A percentile compares a stretch with the other conserved stretches of the same genome.
phyloP scores from a whole-genome alignment of 805 yeast genomes.

The Yarrowia sp. region DNA sequence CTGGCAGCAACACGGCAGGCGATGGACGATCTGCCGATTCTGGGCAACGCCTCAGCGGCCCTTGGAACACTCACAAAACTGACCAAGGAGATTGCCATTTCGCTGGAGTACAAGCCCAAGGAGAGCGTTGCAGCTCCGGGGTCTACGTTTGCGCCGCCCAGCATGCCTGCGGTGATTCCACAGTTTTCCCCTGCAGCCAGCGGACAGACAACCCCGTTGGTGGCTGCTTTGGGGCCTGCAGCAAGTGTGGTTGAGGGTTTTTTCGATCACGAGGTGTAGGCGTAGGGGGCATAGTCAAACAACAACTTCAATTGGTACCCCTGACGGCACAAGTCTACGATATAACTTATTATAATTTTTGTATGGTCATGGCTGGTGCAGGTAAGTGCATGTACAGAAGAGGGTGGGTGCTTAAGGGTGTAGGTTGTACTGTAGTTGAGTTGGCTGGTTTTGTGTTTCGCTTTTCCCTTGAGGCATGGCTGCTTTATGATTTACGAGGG shows the following conservation, averaged over 20 bases:
- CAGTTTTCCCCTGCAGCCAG: conserved; percentile 26
- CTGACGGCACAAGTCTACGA: too few species aligned
- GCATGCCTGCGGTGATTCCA: conserved; percentile 27
- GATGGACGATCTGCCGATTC: conserved; percentile 74
- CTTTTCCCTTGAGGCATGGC: background rate
- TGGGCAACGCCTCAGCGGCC: conserved; percentile 75
- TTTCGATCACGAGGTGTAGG: conserved; percentile 20
- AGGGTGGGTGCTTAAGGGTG: too few species aligned
- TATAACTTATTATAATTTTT: too few species aligned
- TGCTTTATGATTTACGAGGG: conserved; percentile 12
- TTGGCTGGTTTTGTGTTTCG: too few species aligned
- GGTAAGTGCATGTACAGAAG: too few species aligned
- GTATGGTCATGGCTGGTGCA: too few species aligned
- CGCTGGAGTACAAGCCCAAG: conserved; percentile 50
- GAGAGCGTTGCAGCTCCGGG: conserved; percentile 1
- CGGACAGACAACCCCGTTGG: conserved; percentile 41
- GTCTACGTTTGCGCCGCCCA: background rate
- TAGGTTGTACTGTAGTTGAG: too few species aligned
- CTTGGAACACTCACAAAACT: conserved; percentile 80
- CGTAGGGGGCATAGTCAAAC: too few species aligned
- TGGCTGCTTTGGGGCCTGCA: conserved; percentile 44
- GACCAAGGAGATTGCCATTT: conserved; percentile 88
- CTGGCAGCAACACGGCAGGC: conserved; percentile 79
- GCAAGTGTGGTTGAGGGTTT: conserved; percentile 39
- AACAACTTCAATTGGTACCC: too few species aligned